These are phyloP conservation scores for Melanomma pulvis-pyrius DNA, from an alignment of 495 filamentous ascomycete species.

Conservation along the genomic window DNA sequence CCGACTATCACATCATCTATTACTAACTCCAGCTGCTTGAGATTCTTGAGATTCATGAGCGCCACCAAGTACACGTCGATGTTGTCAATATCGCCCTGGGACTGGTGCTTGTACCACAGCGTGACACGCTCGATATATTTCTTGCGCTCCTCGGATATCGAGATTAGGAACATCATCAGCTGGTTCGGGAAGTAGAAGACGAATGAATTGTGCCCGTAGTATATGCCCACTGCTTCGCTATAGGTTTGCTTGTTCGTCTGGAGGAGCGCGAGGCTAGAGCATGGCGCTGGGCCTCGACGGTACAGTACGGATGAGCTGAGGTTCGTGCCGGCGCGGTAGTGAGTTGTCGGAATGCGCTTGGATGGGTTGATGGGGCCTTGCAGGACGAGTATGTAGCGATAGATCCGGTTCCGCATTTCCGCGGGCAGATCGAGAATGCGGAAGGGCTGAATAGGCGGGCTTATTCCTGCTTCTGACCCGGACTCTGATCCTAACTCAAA, in stretches of 20 bases:
- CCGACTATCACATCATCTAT: not conserved
- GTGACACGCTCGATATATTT: slow-evolving; percentile 6
- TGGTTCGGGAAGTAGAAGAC: slow-evolving; percentile 22
- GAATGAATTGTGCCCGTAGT: slow-evolving; percentile 8
- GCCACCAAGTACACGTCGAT: not conserved
- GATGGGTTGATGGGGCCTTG: slow-evolving; percentile 11
- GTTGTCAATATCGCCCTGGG: not conserved
- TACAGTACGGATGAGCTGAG: not conserved
- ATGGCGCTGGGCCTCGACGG: not conserved
- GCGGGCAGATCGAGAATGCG: slow-evolving; percentile 15
- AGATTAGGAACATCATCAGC: not conserved
- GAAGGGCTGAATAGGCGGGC: not conserved
- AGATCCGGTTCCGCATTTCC: slow-evolving; percentile 18
- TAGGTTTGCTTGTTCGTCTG: slow-evolving; percentile 7
- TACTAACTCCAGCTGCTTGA: slow-evolving; percentile 5
- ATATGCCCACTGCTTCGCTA: slow-evolving; percentile 2
- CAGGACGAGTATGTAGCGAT: not conserved
- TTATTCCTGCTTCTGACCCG: too few relatives aligned
- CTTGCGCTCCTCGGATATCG: not conserved
- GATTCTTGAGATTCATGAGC: not conserved
- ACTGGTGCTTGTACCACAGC: slow-evolving; percentile 6
- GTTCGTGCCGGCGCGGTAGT: not conserved
- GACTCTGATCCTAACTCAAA: not conserved
- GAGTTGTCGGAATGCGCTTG: not conserved
- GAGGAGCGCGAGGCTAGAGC: slow-evolving; percentile 3